A percentile compares a stretch with the other conserved stretches of the same genome.
These are phyloP conservation scores for Infundibulicybe gibba DNA, from an alignment of 768 basidiomycete species.

Conservation along the genomic window DNA sequence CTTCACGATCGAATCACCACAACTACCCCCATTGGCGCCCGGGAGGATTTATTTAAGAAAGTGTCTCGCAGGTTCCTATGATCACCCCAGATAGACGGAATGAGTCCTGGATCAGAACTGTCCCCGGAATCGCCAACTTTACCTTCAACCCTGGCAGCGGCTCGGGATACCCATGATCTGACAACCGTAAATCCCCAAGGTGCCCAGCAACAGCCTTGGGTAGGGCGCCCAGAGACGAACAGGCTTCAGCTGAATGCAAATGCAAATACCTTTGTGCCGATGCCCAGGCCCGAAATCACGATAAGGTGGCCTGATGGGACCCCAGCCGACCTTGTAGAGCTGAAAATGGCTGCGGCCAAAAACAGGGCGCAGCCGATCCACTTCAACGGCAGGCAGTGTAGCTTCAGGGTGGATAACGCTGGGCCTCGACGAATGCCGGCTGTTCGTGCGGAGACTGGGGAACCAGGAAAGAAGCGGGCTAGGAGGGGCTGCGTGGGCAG, in stretches of 20 bases:
- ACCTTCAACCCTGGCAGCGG: no score
- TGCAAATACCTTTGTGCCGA: slow-evolving; percentile 67
- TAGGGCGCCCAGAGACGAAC: slow-evolving; percentile 28
- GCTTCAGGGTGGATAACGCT: slow-evolving; percentile 26
- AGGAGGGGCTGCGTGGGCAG: slow-evolving; percentile 40
- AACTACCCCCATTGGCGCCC: no score
- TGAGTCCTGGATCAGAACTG: no score
- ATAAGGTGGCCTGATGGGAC: slow-evolving; percentile 64
- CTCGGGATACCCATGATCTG: no score
- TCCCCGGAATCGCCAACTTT: no score
- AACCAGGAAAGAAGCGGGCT: slow-evolving; percentile 37
- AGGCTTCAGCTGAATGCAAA: slow-evolving; percentile 53
- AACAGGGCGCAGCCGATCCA: slow-evolving; percentile 31
- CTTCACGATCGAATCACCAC: no score
- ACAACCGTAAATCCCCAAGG: no score
- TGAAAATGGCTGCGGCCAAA: slow-evolving; percentile 41
- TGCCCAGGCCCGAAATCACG: slow-evolving; percentile 40
- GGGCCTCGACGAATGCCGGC: slow-evolving; percentile 30
- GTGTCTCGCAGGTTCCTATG: no score
- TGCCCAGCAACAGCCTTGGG: no score
- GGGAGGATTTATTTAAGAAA: no score
- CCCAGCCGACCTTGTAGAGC: slow-evolving; percentile 55
- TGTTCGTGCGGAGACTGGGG: slow-evolving; percentile 63
- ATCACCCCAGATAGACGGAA: no score
- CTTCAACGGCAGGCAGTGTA: slow-evolving; percentile 30